Conservation (phyloP, 2,329 filamentous ascomycete genomes). For the Aspergillus sp. region DNA sequence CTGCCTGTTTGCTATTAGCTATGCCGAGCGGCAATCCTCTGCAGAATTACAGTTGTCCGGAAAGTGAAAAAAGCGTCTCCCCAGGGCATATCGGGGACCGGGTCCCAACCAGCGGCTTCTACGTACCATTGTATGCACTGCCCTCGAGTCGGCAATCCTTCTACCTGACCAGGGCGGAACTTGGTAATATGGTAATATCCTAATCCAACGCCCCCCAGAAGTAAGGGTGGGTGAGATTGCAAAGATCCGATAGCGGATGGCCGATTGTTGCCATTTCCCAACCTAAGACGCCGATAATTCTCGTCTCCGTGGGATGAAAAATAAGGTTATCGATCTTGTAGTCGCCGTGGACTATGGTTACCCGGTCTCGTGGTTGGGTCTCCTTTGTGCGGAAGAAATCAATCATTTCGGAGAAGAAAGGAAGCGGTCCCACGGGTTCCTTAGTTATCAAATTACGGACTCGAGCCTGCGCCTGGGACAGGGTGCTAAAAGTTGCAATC, state of each 20-base stretch:
- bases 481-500: background rate
- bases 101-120: background rate
- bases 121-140: background rate
- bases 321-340: slow-evolving; percentile 10
- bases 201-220: background rate
- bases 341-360: slow-evolving; percentile 4
- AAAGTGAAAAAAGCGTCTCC: background rate
- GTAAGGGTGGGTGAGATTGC: background rate
- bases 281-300: slow-evolving; percentile 2
- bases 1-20: no score
- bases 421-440: background rate
- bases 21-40: background rate
- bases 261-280: slow-evolving; percentile 8
- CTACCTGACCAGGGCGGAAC: background rate
- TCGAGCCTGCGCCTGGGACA: background rate
- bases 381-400: slow-evolving; percentile 2
- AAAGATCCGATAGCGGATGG: slow-evolving; percentile 4
- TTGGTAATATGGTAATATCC: no score
- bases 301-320: slow-evolving; percentile 5
- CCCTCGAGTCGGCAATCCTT: background rate
- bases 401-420: background rate
- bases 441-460: background rate
- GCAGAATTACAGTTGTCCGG: background rate
- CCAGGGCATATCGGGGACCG: background rate
- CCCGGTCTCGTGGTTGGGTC: background rate